Evolutionary conservation across 2,329 filamentous ascomycete genomes (phyloP).

Genomic region (Hypoxylon rubiginosum): DNA sequence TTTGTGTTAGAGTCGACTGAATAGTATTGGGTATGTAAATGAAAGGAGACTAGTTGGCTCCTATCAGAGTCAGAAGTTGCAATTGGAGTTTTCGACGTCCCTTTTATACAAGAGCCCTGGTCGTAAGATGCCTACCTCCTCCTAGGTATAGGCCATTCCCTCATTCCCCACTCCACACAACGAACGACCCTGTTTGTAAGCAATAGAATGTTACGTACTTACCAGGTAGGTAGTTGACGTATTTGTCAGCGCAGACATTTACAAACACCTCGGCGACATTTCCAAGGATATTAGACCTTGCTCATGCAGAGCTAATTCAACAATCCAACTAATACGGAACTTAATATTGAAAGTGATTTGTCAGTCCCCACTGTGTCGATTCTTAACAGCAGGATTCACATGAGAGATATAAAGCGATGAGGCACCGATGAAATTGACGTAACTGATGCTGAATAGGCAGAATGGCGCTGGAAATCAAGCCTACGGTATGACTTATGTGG

Average conservation of each 20-base stretch:
- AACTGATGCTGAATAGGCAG: not conserved
- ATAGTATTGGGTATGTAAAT: not conserved
- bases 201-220: not conserved
- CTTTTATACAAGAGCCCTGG: not conserved
- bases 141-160: too few species aligned
- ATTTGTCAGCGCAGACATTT: constrained; percentile 1
- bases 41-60: not conserved
- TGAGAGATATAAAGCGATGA: not conserved
- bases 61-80: not conserved
- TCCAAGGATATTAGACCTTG: not conserved
- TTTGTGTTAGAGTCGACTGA: not conserved
- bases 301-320: not conserved
- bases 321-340: not conserved
- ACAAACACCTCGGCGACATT: not conserved
- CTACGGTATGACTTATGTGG: too few species aligned
- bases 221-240: too few species aligned
- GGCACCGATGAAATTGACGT: not conserved
- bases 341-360: not conserved
- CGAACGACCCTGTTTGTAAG: not conserved
- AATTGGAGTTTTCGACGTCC: not conserved
- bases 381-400: not conserved
- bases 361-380: not conserved
- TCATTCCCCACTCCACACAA: not conserved
- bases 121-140: too few species aligned
- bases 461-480: too few species aligned